phyloP scores from a whole-genome alignment of 2,329 filamentous ascomycete genomes.

The Hypoxylon sp. region DNA sequence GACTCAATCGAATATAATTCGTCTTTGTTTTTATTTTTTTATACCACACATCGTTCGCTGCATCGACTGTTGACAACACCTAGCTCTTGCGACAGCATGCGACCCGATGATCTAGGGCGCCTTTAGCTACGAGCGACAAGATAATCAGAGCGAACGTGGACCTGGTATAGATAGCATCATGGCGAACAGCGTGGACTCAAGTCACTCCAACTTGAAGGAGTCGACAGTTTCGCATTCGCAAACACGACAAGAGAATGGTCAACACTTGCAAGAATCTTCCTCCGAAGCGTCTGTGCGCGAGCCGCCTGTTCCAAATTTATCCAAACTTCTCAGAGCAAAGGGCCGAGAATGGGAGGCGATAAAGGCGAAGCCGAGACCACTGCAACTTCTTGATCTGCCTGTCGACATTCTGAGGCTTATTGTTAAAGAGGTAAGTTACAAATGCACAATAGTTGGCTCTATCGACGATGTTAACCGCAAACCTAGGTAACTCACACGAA shows the following conservation, averaged over 20 bases:
- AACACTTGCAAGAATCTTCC: conserved; percentile 27
- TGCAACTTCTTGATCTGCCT: conserved; percentile 77
- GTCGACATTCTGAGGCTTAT: conserved; percentile 81
- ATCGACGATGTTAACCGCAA: conserved; percentile 14
- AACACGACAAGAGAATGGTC: conserved; percentile 32
- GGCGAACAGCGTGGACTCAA: conserved; percentile 36
- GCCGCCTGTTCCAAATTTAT: conserved; percentile 42
- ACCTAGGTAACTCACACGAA: conserved; percentile 79
- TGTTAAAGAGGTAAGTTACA: conserved; percentile 72
- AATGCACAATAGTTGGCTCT: conserved; percentile 9
- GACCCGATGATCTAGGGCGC: conserved; percentile 19
- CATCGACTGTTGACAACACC: conserved; percentile 11
- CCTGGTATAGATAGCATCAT: conserved; percentile 36
- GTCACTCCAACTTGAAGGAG: conserved; percentile 31
- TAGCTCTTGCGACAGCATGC: conserved; percentile 28
- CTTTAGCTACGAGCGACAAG: conserved; percentile 26
- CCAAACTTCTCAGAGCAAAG: conserved; percentile 64
- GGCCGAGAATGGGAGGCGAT: conserved; percentile 73
- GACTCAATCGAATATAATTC: conserved; percentile 7
- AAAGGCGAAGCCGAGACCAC: conserved; percentile 63
- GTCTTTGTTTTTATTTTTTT: conserved; percentile 1
- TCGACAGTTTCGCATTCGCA: conserved; percentile 29
- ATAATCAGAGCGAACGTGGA: conserved; percentile 15
- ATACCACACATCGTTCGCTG: not conserved
- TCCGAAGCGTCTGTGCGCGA: conserved; percentile 33